Percentiles rank a stretch among this genome's conserved stretches.
Evolutionary conservation across 257 asterid genomes (phyloP).

Genomic region (Anisodus acutangulus): DNA sequence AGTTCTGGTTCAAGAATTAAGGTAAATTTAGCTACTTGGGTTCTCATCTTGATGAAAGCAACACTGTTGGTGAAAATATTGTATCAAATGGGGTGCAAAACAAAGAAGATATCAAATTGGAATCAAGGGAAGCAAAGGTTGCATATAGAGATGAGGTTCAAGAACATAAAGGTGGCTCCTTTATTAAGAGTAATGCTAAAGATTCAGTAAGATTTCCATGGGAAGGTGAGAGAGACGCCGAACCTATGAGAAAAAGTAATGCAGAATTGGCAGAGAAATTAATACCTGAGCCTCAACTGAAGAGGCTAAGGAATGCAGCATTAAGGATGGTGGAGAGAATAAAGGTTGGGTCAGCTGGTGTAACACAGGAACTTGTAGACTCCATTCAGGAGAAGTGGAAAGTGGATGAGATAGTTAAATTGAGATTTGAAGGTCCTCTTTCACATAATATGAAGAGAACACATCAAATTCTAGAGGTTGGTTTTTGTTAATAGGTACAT

Average conservation of each 20-base stretch:
- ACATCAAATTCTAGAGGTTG: constrained; percentile 86
- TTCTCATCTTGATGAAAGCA: constrained; percentile 33
- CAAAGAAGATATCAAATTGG: not conserved
- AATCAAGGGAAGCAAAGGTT: constrained; percentile 22
- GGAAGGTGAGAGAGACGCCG: constrained; percentile 49
- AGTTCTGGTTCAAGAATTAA: constrained; percentile 39
- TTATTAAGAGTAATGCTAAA: constrained; percentile 25
- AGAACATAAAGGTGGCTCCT: constrained; percentile 9
- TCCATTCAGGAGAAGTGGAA: constrained; percentile 79
- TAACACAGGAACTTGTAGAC: constrained; percentile 73
- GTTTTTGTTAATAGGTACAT: constrained; percentile 21
- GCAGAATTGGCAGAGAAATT: constrained; percentile 65
- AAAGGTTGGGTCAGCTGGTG: constrained; percentile 80
- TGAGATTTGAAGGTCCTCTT: constrained; percentile 86
- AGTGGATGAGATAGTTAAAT: constrained; percentile 75
- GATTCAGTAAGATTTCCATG: constrained; percentile 56
- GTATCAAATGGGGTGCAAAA: constrained; percentile 34
- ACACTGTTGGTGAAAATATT: constrained; percentile 29
- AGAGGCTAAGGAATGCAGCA: constrained; percentile 75
- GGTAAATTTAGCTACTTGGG: constrained; percentile 72
- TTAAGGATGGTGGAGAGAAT: constrained; percentile 81
- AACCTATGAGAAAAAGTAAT: constrained; percentile 43
- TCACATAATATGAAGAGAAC: constrained; percentile 81
- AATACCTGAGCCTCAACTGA: constrained; percentile 78
- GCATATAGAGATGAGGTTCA: not conserved